Conservation (phyloP, 2,329 filamentous ascomycete species). For the Pseudopithomyces chartarum region DNA sequence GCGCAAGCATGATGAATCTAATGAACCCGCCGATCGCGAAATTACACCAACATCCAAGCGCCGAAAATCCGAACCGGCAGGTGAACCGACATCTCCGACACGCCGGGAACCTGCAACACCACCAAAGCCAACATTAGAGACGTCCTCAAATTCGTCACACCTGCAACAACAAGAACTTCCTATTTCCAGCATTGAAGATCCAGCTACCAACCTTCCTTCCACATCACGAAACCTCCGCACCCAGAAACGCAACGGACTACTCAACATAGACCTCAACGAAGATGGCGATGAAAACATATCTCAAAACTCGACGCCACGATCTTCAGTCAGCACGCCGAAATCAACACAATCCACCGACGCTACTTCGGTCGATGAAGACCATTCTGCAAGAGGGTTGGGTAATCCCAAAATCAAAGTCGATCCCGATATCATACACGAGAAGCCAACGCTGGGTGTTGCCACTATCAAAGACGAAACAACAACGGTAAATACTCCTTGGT, state of each 20-base stretch:
- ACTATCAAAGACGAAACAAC: slow-evolving; percentile 35
- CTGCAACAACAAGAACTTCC: slow-evolving; percentile 36
- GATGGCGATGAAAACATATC: slow-evolving; percentile 32
- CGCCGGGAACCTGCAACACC: slow-evolving; percentile 21
- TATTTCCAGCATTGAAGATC: slow-evolving; percentile 40
- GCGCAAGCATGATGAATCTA: slow-evolving; percentile 28
- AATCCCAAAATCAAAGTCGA: slow-evolving; percentile 28
- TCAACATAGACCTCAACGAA: slow-evolving; percentile 36
- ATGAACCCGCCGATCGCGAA: slow-evolving; percentile 17
- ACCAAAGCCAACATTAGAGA: slow-evolving; percentile 34
- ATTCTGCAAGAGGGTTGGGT: slow-evolving; percentile 7
- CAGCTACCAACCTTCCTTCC: slow-evolving; percentile 24
- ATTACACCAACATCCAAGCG: slow-evolving; percentile 21
- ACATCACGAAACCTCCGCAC: slow-evolving; percentile 32
- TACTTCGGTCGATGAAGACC: slow-evolving; percentile 44
- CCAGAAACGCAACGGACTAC: slow-evolving; percentile 38
- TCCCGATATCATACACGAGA: slow-evolving; percentile 23
- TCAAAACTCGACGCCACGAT: slow-evolving; percentile 35
- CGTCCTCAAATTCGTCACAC: slow-evolving; percentile 38
- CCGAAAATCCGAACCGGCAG: slow-evolving; percentile 12
- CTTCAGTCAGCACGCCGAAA: slow-evolving; percentile 35
- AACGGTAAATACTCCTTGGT: slow-evolving; percentile 36
- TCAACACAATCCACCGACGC: slow-evolving; percentile 45
- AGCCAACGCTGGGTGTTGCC: slow-evolving; percentile 34
- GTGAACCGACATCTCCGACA: slow-evolving; percentile 7